Evolutionary conservation across 1,284 basidiomycete genomes (phyloP).

Genomic region (Austroboletus niveus): DNA sequence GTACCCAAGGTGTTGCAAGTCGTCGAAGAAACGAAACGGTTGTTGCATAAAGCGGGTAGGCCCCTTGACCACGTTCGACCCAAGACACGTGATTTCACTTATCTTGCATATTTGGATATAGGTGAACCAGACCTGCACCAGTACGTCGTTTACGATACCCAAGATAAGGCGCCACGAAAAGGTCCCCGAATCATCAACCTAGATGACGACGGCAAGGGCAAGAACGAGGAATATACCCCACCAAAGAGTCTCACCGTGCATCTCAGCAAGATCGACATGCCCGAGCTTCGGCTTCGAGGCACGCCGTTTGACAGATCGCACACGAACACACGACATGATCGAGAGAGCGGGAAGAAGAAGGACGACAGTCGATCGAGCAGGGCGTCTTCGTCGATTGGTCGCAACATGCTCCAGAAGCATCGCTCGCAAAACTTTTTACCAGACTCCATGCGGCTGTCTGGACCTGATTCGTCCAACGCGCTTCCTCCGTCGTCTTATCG

Average conservation of each 20-base stretch:
- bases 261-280: conserved; percentile 81
- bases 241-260: conserved; percentile 67
- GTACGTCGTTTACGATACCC: conserved; percentile 71
- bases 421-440: conserved; percentile 10
- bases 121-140: conserved; percentile 72
- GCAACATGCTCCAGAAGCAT: background rate
- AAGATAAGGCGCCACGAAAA: conserved; percentile 37
- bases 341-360: conserved; percentile 18
- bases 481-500: background rate
- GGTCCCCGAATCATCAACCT: conserved; percentile 68
- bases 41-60: conserved; percentile 67
- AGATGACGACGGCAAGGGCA: conserved; percentile 42
- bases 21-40: conserved; percentile 75
- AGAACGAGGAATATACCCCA: conserved; percentile 56
- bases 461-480: no score
- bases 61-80: background rate
- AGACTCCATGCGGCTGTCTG: no score
- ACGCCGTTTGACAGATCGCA: background rate
- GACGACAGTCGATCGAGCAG: conserved; percentile 10
- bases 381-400: background rate
- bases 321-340: background rate
- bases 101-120: conserved; percentile 15
- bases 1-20: conserved; percentile 78
- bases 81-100: background rate
- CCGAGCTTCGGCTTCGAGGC: conserved; percentile 63